Base-by-base conservation (phyloP, 257 asterid species). In the Cruciata laevipes region DNA sequence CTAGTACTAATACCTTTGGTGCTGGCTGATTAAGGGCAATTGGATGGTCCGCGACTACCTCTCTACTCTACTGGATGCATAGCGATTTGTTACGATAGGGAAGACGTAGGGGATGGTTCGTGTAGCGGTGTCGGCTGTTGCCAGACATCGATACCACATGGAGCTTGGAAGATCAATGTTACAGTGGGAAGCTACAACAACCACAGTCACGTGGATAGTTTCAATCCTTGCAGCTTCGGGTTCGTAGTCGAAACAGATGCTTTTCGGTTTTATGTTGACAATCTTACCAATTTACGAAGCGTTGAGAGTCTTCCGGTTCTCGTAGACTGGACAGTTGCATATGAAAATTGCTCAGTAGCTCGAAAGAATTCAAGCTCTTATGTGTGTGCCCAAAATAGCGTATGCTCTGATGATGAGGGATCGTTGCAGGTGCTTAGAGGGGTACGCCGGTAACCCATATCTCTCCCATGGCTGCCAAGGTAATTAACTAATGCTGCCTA, bases 61-160 rank as follows among this genome's bases (percentile, higher is more conserved):
- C 2, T 1, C 2, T 27, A 27, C 5, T 3, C 49, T 10, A 40
- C 49, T 11, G 49, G 49, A 40, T 40, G 49, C 49, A 40, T 40
- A 10, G 14, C 49, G 17, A 40, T 12, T 16, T 51, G 57, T 4
- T 16, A 17, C 57, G 0, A 5, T 16, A 63, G 0, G 77, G 65
- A 14, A 51, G 59, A 53, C 59, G 27, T 53, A 18, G 59, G 0
- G 13, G 25, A 53, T 53, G 59, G 30, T 53, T 53, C 75, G 0
- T 81, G 86, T 51, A 14, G 8, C 5, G 66, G 66, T 5, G 17
- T 32, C 21, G 66, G 66, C 4, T 62, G 66, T 10, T 62, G 66
- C 49, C 66, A 33, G 49, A n/a, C 30, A 6, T n/a, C 27, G 6
- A 62, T 62, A 20, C 30, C 66, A 2, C 7, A 3, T 3, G 49